phyloP scores from a whole-genome alignment of 768 basidiomycete genomes.

The Podaxis carcinomalis region DNA sequence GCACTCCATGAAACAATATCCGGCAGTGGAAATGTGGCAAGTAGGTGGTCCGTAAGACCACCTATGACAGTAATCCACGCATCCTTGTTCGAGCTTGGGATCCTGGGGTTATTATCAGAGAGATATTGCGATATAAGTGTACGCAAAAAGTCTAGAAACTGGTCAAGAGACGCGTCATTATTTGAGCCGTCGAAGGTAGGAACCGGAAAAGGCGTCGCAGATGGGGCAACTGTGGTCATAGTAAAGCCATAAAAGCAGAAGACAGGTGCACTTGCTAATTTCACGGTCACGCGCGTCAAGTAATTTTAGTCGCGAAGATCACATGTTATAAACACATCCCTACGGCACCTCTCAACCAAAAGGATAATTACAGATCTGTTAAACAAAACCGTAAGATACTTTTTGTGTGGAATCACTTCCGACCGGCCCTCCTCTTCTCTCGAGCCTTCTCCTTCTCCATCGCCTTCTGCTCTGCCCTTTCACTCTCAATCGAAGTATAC shows the following conservation, averaged over 20 bases:
- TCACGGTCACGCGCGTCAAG: neutral
- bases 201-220: slow-evolving; percentile 25
- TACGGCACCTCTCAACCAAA: neutral
- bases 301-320: neutral
- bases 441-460: slow-evolving; percentile 80
- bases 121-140: slow-evolving; percentile 34
- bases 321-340: neutral
- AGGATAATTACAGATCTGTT: neutral
- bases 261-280: neutral
- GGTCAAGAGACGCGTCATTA: slow-evolving; percentile 27
- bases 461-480: slow-evolving; percentile 93
- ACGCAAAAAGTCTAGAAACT: slow-evolving; percentile 40
- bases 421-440: slow-evolving; percentile 74
- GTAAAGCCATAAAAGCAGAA: neutral
- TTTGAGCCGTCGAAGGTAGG: slow-evolving; percentile 24
- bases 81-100: slow-evolving; percentile 30
- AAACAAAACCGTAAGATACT: neutral
- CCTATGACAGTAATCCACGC: slow-evolving; percentile 48
- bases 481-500: slow-evolving; percentile 71
- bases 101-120: slow-evolving; percentile 25
- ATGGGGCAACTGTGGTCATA: slow-evolving; percentile 18
- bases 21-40: slow-evolving; percentile 53
- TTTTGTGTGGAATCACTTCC: slow-evolving; percentile 42
- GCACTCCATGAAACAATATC: slow-evolving; percentile 45
- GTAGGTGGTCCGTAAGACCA: slow-evolving; percentile 49